Base-by-base conservation (phyloP, 306 rosid genomes). In the Rosa multiflora region DNA sequence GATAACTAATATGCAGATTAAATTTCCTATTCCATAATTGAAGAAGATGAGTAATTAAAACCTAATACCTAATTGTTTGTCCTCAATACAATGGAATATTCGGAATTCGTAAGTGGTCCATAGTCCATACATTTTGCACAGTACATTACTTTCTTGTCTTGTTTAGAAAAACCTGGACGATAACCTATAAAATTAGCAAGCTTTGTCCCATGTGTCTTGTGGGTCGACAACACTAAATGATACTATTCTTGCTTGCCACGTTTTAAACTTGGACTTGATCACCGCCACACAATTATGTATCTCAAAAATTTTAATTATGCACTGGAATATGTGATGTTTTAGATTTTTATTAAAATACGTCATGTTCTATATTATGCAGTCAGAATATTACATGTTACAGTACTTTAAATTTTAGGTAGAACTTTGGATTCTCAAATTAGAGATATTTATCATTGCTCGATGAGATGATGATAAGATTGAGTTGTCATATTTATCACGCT, bases 41-140 rank as follows among this genome's bases (percentile, higher is more conserved):
- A 17, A 14, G 26, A 37, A 37, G 46, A 66, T 14, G 14, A 8
- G 40, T 67, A 43, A 43, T 69, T 69, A 43, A n/a, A 67, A 67
- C 17, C 52, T 42, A n/a, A 69, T 69, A 69, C 49, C 48, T 32
- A 76, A 63, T 76, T 43, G 52, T 69, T 37, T 80, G 76, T 81
- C 79, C 73, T 37, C 13, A 58, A 71, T 55, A 72, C 56, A 2
- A n/a, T 80, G 80, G 90, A 82, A 91, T 89, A 86, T 91, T 83
- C 89, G 79, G 64, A 32, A 86, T 91, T 83, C 89, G 79, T 58
- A 32, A 51, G 72, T 63, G 83, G 83, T 76, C 86, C 84, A 5
- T 43, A 43, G 46, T 5, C 37, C 37, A 72, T 68, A 37, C 53
- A n/a, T 59, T 48, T 77, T 81, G 26, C 51, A 43, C 44, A 66